phyloP scores from a whole-genome alignment of 2,329 filamentous ascomycete species.

The Beauveria scarabaeidicola region DNA sequence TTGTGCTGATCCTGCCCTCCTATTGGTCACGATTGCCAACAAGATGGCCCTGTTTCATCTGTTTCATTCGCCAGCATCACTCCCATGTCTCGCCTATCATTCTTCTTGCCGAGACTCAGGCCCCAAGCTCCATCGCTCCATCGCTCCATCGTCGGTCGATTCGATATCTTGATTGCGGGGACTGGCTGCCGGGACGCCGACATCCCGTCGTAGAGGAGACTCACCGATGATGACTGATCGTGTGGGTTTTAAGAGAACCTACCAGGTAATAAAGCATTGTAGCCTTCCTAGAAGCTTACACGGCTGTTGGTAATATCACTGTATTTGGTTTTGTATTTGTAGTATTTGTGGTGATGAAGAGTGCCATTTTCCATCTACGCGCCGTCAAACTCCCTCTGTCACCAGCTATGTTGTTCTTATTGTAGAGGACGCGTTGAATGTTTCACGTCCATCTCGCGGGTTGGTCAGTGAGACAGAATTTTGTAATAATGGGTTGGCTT shows the following conservation, averaged over 20 bases:
- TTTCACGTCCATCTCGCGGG: neutral
- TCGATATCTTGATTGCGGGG: neutral
- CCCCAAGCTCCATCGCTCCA: neutral
- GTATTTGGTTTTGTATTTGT: neutral
- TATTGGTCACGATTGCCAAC: neutral
- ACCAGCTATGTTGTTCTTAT: neutral
- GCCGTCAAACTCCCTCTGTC: neutral
- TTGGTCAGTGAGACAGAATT: neutral
- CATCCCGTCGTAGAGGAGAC: neutral
- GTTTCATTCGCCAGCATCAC: neutral
- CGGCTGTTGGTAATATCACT: neutral
- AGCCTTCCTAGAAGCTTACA: neutral
- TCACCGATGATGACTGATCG: no score
- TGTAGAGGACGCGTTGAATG: neutral
- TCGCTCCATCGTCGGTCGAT: neutral
- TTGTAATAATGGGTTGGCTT: neutral
- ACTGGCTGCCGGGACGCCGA: neutral
- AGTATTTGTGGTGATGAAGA: neutral
- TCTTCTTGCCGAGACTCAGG: no score
- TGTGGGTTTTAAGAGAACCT: neutral
- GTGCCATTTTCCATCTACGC: no score
- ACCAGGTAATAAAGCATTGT: neutral
- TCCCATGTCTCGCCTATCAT: neutral
- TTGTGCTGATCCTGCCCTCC: neutral
- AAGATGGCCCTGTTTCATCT: neutral